These are phyloP conservation scores for Daldinia eschscholtzii DNA, from an alignment of 2,329 filamentous ascomycete genomes.

Conservation along the genomic window DNA sequence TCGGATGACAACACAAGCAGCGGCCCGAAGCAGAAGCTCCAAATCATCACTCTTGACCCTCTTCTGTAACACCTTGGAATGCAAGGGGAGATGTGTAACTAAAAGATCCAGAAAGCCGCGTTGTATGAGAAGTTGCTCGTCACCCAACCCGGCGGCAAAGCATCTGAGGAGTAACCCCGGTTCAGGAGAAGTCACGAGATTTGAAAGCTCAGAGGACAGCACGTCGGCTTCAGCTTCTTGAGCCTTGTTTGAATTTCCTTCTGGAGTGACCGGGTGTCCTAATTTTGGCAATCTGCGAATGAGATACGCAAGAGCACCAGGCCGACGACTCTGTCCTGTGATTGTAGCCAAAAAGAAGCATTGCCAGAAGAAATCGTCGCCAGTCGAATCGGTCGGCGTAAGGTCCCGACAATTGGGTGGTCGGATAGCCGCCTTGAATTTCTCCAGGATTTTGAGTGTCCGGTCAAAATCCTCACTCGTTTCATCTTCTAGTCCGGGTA, in stretches of 20 bases:
- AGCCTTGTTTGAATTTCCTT: conserved; percentile 51
- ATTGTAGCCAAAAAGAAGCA: conserved; percentile 95
- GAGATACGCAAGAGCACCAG: conserved; percentile 90
- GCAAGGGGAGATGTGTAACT: conserved; percentile 88
- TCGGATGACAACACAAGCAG: conserved; percentile 86
- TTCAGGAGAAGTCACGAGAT: conserved; percentile 86
- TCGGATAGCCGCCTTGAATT: conserved; percentile 77
- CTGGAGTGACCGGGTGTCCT: conserved; percentile 57
- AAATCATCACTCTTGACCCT: conserved; percentile 80
- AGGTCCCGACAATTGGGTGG: conserved; percentile 64
- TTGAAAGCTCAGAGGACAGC: conserved; percentile 67
- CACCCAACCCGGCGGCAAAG: conserved; percentile 88
- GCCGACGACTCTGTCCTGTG: conserved; percentile 85
- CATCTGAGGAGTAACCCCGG: conserved; percentile 90
- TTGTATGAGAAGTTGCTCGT: conserved; percentile 92
- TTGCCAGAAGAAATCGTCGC: conserved; percentile 96
- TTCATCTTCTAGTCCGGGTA: conserved; percentile 95
- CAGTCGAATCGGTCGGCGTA: conserved; percentile 67
- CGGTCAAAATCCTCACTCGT: conserved; percentile 97
- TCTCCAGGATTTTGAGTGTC: conserved; percentile 82
- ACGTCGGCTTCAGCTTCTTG: conserved; percentile 56
- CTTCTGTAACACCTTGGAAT: conserved; percentile 83
- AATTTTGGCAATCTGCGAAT: conserved; percentile 82
- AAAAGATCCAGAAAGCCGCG: conserved; percentile 93
- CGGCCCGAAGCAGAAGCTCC: conserved; percentile 83